Evolutionary conservation across 768 basidiomycete genomes (phyloP), one percentile per base, ranked within the genome.

Genomic region (Calocera viscosa): DNA sequence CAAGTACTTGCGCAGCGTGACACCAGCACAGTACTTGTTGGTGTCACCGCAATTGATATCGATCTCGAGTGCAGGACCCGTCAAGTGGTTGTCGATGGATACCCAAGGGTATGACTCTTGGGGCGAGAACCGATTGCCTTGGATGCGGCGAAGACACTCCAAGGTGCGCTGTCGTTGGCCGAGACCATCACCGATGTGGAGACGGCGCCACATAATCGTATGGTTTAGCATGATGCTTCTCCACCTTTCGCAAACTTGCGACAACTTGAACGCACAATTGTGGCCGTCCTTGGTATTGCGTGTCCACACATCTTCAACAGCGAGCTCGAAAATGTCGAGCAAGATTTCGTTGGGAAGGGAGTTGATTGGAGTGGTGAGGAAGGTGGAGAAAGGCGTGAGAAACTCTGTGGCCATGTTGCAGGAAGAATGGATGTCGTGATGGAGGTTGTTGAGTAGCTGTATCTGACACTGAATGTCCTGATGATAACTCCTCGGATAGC

Each of bases 361-460:
- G 49, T 49, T 8, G 49, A 49, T 49, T 10, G 49, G 49, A 10
- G 49, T 49, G 14, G 49, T 24, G 65, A 66, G 68, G 3, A 60
- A 64, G 16, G 43, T 73, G 26, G 73, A 73, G 53, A 67, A 71
- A 67, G 66, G 64, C 41, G 34, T 71, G 16, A 65, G 64, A 35
- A 69, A 71, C 64, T 66, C 69, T 14, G 70, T 68, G n/a, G 60
- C 39, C 5, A 53, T 68, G 49, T 71, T 73, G 68, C 24, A 11
- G 49, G 49, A 16, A 8, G 10, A 24, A n/a, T 8, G 14, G 8
- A 49, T 14, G 14, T 16, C 8, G 49, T 14, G 12, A 7, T 49
- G 14, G 49, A 26, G 8, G 49, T 14, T n/a, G n/a, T n/a, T n/a
- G n/a, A n/a, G n/a, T n/a, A n/a, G n/a, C n/a, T n/a, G n/a, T n/a